Evolutionary conservation across 31 red algal species (phyloP).

Genomic region (Asparagopsis taxiformis): DNA sequence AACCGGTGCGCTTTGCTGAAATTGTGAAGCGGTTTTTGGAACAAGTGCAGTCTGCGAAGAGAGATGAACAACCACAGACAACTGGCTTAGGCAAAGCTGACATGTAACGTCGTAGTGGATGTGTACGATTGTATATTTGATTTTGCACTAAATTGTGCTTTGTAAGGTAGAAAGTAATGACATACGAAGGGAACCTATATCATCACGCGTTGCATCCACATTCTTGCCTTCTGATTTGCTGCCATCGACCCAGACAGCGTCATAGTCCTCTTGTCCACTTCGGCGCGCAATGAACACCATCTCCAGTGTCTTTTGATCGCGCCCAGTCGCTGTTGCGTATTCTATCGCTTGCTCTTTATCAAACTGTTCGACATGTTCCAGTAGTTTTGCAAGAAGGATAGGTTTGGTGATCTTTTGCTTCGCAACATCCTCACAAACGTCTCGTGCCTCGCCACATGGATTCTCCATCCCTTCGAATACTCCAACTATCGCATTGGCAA

Average conservation of each 20-base stretch:
- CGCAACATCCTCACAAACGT: conserved; percentile 37
- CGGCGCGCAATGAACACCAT: conserved; percentile 33
- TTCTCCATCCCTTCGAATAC: conserved; percentile 50
- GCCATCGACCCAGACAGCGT: too few species aligned
- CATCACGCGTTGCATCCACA: too few species aligned
- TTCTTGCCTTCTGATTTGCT: too few species aligned
- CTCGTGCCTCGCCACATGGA: conserved; percentile 18
- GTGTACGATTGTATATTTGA: too few species aligned
- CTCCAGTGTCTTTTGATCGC: conserved; percentile 52
- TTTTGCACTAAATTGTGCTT: not conserved
- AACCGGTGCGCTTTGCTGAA: conserved; percentile 51
- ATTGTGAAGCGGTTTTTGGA: conserved; percentile 37
- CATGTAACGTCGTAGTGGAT: too few species aligned
- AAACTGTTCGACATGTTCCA: conserved; percentile 74
- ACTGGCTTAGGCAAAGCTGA: too few species aligned
- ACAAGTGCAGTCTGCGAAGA: not conserved
- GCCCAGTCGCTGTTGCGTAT: conserved; percentile 42
- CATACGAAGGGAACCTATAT: too few species aligned
- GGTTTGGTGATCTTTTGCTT: conserved; percentile 33
- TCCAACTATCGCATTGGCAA: conserved; percentile 61
- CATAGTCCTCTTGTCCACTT: too few species aligned
- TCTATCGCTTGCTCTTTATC: conserved; percentile 73
- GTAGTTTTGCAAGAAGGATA: conserved; percentile 39
- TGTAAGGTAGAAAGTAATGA: conserved; percentile 29
- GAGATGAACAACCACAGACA: too few species aligned